These are phyloP conservation scores for Pseudocercospora cruenta DNA, from an alignment of 2,329 filamentous ascomycete species.

Conservation along the genomic window DNA sequence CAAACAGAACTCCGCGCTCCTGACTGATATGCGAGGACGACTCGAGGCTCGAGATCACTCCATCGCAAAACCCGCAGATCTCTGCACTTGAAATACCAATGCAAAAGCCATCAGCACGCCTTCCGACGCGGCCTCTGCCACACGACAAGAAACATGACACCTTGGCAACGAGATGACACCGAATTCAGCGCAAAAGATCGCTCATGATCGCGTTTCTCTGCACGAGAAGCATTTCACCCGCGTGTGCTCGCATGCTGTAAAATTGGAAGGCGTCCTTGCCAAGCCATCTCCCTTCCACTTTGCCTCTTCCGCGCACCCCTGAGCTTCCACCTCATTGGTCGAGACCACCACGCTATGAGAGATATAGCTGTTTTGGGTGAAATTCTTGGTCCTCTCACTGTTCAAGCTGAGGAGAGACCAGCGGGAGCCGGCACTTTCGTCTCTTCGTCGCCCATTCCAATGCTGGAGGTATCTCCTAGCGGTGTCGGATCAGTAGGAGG, in stretches of 20 bases:
- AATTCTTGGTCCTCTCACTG: neutral
- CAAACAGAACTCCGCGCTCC: neutral
- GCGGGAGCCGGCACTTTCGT: neutral
- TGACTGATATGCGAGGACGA: neutral
- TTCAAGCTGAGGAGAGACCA: neutral
- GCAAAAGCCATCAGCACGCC: neutral
- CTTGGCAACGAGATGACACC: too few species aligned
- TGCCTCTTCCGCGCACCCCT: neutral
- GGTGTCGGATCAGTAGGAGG: neutral
- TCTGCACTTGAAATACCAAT: neutral
- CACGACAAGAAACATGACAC: too few species aligned
- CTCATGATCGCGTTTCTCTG: neutral
- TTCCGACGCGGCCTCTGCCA: too few species aligned
- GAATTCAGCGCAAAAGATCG: too few species aligned
- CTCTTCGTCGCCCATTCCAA: neutral
- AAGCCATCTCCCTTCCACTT: neutral
- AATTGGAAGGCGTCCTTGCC: neutral
- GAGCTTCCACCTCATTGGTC: neutral
- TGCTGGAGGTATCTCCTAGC: neutral
- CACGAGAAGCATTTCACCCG: neutral
- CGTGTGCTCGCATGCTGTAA: neutral
- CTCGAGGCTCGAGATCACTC: too few species aligned
- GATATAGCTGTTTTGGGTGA: neutral
- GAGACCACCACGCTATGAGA: neutral
- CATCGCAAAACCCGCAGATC: neutral